Evolutionary conservation across 179 eudicot genomes (phyloP), one percentile per base, ranked within the genome.

Genomic region (Drosera spatulata): DNA sequence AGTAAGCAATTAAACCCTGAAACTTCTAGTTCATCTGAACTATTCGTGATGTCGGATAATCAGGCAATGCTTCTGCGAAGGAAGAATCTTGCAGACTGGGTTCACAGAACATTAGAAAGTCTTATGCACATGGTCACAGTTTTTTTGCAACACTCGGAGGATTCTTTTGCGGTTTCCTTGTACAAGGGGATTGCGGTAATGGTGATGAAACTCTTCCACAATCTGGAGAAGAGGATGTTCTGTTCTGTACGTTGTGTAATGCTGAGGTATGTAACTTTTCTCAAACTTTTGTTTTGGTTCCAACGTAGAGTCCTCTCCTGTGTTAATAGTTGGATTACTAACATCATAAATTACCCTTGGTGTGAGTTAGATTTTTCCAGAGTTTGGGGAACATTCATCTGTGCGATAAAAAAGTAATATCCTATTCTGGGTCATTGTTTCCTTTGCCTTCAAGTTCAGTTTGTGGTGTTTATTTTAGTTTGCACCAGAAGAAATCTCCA

Each of bases 21-120:
- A 50, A 50, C 53, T 11, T 50, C 3, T 11, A 50, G 42, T 60
- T 47, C 38, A 14, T 62, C 10, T 58, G 67, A 33, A 62, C 15
- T 46, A 39, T 55, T 8, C 47, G 59, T 56, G 48, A 6, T 49
- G 56, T 33, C 60, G 39, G 66, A 3, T 61, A 60, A 66, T 53
- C 61, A 82, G 86, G 85, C 44, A 77, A 79, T 66, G 76, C 79
- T 61, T 78, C 81, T 59, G 64, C 85, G 49, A 45, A 59, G 63
- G 93, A 74, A 58, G 95, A 76, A 57, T 80, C 85, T 50, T 57
- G 69, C 72, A 82, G 77, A 68, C 56, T 54, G 40, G 87, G 66
- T 44, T 46, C 41, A 13, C 62, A 49, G 69, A 62, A 62, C 73
- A 80, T 70, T 68, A 84, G 67, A 69, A 67, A 55, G 58, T 59